These are phyloP conservation scores for Theobroma cacao DNA, from an alignment of 345 rosid species.

Conservation along the genomic window DNA sequence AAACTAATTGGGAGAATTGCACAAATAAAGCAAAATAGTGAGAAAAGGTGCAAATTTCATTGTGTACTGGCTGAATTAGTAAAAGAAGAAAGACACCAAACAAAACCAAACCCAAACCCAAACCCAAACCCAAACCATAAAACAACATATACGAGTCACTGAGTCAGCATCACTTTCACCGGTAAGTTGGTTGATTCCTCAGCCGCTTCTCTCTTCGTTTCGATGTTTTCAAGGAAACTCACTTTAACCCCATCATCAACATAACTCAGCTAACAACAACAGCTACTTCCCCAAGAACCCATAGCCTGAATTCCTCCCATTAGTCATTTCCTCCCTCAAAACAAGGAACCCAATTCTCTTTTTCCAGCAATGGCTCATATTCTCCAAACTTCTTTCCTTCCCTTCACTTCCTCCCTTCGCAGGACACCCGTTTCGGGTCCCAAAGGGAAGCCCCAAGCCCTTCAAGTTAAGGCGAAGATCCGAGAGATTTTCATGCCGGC, in stretches of 20 bases:
- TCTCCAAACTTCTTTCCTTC: constrained; percentile 58
- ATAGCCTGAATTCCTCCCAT: not conserved
- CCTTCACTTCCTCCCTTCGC: constrained; percentile 38
- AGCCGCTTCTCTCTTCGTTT: constrained; percentile 38
- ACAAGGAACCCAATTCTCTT: not conserved
- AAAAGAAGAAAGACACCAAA: too few relatives aligned
- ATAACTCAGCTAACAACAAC: not conserved
- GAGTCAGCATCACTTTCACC: constrained; percentile 19
- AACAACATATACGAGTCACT: too few relatives aligned
- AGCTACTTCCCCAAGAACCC: not conserved
- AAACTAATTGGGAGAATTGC: too few relatives aligned
- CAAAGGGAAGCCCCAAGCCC: constrained; percentile 14
- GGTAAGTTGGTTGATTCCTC: constrained; percentile 54
- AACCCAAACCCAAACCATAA: not conserved
- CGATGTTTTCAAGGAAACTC: constrained; percentile 58
- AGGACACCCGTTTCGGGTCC: constrained; percentile 17
- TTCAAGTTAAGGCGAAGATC: constrained; percentile 63
- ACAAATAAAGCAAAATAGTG: too few relatives aligned
- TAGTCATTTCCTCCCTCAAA: not conserved
- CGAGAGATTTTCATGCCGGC: constrained; percentile 99
- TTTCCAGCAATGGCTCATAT: constrained; percentile 50
- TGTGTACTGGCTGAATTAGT: too few relatives aligned
- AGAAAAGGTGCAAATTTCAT: too few relatives aligned
- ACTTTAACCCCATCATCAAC: not conserved
- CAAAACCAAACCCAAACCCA: not conserved